Conservation (phyloP, 495 filamentous ascomycete genomes). For the Penicillium nucicola region DNA sequence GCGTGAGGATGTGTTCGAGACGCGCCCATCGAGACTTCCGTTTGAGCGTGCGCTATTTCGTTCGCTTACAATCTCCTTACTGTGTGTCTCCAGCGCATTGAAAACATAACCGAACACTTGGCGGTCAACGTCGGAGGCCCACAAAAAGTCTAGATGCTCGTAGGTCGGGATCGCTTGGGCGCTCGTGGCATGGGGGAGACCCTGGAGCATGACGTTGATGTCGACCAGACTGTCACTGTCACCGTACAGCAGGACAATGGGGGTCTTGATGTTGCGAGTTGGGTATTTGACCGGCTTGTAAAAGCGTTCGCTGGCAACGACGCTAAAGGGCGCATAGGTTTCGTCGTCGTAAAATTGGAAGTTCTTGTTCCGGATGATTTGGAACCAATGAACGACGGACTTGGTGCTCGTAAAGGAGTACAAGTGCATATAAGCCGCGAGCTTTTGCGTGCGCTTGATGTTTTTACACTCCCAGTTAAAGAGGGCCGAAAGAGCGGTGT, state of each 20-base stretch:
- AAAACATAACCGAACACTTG: conserved; percentile 89
- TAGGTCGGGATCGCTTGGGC: conserved; percentile 84
- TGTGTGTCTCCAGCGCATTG: conserved; percentile 71
- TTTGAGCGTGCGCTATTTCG: too few relatives aligned
- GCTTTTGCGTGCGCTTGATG: conserved; percentile 82
- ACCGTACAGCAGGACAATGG: conserved; percentile 89
- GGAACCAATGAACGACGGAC: conserved; percentile 97
- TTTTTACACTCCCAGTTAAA: conserved; percentile 90
- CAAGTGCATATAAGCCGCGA: conserved; percentile 93
- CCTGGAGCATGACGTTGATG: conserved; percentile 85
- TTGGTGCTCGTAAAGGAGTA: conserved; percentile 97
- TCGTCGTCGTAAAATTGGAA: conserved; percentile 99
- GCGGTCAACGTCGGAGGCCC: conserved; percentile 80
- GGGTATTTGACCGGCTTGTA: conserved; percentile 95
- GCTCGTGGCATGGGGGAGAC: conserved; percentile 77
- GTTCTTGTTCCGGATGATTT: conserved; percentile 90
- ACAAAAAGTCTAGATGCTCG: conserved; percentile 97
- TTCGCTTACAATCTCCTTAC: background rate
- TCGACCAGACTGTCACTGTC: conserved; percentile 94
- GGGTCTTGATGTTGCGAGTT: conserved; percentile 94
- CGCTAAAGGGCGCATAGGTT: conserved; percentile 60
- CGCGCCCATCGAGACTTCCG: background rate
- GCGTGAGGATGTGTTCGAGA: background rate
- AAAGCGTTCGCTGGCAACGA: conserved; percentile 58
- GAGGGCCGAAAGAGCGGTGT: conserved; percentile 73